Conservation (phyloP, 1,139 yeast species). For the Suhomyces bribrorum region DNA sequence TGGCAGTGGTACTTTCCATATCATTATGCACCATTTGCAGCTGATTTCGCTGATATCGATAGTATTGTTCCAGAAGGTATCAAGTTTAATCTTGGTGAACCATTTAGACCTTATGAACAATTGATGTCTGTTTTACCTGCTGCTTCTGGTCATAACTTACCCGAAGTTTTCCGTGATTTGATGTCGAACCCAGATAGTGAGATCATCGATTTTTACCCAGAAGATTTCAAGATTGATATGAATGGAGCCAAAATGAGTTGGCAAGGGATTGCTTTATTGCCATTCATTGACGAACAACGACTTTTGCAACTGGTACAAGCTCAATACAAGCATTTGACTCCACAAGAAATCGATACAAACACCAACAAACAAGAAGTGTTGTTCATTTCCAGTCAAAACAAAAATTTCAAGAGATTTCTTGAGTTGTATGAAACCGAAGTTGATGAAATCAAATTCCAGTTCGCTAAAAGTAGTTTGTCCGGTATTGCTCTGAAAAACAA, state of each 20-base stretch:
- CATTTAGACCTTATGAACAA: conserved; percentile 93
- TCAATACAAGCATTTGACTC: conserved; percentile 64
- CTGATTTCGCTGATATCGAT: conserved; percentile 67
- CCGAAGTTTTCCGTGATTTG: conserved; percentile 76
- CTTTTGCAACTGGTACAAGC: conserved; percentile 64
- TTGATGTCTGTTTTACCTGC: conserved; percentile 98
- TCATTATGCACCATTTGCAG: conserved; percentile 97
- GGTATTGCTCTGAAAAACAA: conserved; percentile 57
- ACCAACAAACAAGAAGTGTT: conserved; percentile 63
- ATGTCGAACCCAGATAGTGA: conserved; percentile 83
- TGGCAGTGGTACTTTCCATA: conserved; percentile 99
- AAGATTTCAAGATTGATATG: conserved; percentile 87
- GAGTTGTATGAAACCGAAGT: conserved; percentile 32
- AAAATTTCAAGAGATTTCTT: conserved; percentile 41
- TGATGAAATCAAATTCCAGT: conserved; percentile 42
- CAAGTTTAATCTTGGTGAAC: conserved; percentile 67
- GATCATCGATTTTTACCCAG: conserved; percentile 90
- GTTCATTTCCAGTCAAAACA: conserved; percentile 58
- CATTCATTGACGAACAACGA: conserved; percentile 85
- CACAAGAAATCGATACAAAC: conserved; percentile 71
- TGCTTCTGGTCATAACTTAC: conserved; percentile 89
- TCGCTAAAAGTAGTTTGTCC: conserved; percentile 59
- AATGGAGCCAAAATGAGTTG: conserved; percentile 93
- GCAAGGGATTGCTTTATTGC: conserved; percentile 91
- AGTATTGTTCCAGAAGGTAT: conserved; percentile 53